These are phyloP conservation scores for Lepidopterella palustris DNA, from an alignment of 495 filamentous ascomycete genomes.

Conservation along the genomic window DNA sequence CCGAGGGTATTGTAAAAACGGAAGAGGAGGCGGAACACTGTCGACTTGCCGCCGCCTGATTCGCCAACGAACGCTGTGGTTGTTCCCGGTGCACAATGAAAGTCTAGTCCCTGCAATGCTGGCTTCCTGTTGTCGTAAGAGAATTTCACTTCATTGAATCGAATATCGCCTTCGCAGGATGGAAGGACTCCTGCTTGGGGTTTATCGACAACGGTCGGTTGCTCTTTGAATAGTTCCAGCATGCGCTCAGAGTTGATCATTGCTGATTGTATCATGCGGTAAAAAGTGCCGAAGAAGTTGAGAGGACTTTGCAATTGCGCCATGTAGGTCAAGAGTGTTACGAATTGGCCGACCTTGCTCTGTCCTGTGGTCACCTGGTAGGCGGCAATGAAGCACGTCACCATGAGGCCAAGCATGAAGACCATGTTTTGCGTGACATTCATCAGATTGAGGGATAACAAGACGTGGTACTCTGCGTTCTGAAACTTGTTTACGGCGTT, in stretches of 20 bases:
- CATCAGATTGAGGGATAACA: constrained; percentile 83
- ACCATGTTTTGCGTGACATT: constrained; percentile 91
- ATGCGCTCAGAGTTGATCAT: constrained; percentile 96
- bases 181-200: constrained; percentile 49
- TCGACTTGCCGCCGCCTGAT: constrained; percentile 94
- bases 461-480: constrained; percentile 76
- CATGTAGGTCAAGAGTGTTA: constrained; percentile 79
- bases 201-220: constrained; percentile 79
- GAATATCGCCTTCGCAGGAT: constrained; percentile 70
- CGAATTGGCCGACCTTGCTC: constrained; percentile 70
- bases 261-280: constrained; percentile 88
- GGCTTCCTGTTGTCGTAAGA: constrained; percentile 83
- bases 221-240: constrained; percentile 90
- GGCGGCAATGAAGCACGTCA: constrained; percentile 78
- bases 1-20: constrained; percentile 80
- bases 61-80: constrained; percentile 95
- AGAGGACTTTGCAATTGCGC: constrained; percentile 85
- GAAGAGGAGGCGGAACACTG: constrained; percentile 92
- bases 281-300: constrained; percentile 98
- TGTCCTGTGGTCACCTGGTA: constrained; percentile 75
- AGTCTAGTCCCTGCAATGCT: constrained; percentile 73
- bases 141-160: constrained; percentile 82
- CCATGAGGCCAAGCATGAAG: constrained; percentile 82
- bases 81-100: constrained; percentile 78
- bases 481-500: constrained; percentile 76